Evolutionary conservation across 306 rosid genomes (phyloP), one percentile per base, ranked within the genome.

Genomic region (Prunus armeniaca): DNA sequence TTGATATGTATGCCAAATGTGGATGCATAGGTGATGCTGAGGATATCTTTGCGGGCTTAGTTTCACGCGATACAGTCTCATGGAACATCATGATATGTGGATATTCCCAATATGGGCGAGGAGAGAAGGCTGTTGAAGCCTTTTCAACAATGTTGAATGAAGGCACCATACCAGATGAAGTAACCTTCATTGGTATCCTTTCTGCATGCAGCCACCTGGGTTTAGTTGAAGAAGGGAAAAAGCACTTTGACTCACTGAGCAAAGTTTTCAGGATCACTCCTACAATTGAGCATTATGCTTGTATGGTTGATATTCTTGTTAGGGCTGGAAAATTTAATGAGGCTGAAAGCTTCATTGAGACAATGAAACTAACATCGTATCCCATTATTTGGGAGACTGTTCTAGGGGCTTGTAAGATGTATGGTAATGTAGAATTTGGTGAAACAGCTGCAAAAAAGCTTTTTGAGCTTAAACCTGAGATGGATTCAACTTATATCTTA

Each of bases 301-400:
- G 84, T 77, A 80, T 84, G 82, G 84, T 80, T 43, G 87, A 80
- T 84, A 84, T 80, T 77, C 84, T 84, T 11, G 82, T 77, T 67
- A 78, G 87, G 18, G 82, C 76, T 46, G 87, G 87, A 50, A 80
- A 74, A 27, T 84, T 84, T 28, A 69, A 73, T 24, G 87, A 84
- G 82, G 82, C 77, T 61, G 80, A 77, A 84, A 68, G 70, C 50
- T 77, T 80, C 56, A 80, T 84, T 34, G 65, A 73, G 62, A 49
- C 52, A 22, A 80, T 73, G 87, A 60, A 80, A 50, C 65, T 84
- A 65, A 55, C 84, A 73, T 80, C 75, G 0, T 25, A 73, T 77
- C 80, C 84, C 50, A 71, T 80, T 25, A 77, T 84, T 62, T 84
- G 87, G 84, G 84, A 80, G 71, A 80, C 84, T 73, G 80, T 84